Base-by-base conservation (phyloP, 495 filamentous ascomycete genomes). In the Penicillium cataractarum region DNA sequence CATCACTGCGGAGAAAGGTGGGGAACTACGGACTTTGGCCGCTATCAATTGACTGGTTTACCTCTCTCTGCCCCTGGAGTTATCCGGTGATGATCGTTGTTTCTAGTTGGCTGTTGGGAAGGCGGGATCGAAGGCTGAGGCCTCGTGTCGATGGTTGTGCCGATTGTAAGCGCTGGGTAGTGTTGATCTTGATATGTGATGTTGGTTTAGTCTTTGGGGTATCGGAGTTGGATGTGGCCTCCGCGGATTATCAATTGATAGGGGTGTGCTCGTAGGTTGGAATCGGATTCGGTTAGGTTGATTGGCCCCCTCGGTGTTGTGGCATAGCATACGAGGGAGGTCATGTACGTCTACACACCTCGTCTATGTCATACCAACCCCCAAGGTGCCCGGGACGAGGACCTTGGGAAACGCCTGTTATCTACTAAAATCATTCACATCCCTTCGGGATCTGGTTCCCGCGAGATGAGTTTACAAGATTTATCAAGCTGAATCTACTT, bases 331-430 rank as follows among this genome's bases (percentile, higher is more conserved):
- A 15, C 46, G 12, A 8, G 1, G 24, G 13, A 6, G 13, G 15
- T 17, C 33, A 39, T 17, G n/a, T 2, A 54, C 51, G 6, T 5
- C 2, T 3, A 12, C 46, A n/a, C 46, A 15, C 3, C 5, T 15
- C 12, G 24, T 7, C 4, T n/a, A n/a, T 10, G 46, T 50, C 8
- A 27, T 27, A 15, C 52, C 32, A 24, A 40, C 26, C 54, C 60
- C 39, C 60, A 71, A 71, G 63, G 65, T 66, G 12, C 27, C 48
- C 33, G 52, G 62, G 60, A 51, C 67, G 66, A 62, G 69, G 64
- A 71, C 69, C 69, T 70, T 71, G 69, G 39, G 31, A 59, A 19
- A 17, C 10, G 35, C 21, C 15, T 31, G 60, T 29, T 9, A 33
- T n/a, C 26, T 71, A 71, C 55, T 65, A 65, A 65, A 27, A 6